Base-by-base conservation (phyloP, 1,284 basidiomycete genomes). In the Ustilago curta region DNA sequence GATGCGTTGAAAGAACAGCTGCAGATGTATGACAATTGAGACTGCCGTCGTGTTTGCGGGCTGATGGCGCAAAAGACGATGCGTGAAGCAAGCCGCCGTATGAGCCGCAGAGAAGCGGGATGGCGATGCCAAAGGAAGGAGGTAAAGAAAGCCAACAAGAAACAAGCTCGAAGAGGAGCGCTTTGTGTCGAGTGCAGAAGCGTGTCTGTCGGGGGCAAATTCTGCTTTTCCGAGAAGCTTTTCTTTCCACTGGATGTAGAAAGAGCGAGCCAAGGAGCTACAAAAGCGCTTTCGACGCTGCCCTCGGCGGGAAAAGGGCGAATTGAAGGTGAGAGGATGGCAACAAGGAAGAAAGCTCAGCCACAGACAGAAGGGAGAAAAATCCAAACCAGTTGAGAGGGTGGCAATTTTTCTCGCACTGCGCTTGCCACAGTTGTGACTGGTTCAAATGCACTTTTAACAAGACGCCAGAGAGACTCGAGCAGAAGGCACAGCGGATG, bases 211-310 rank as follows among this genome's bases (percentile, higher is more conserved):
- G 6, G 42, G 6, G 42, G 42, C 42, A 19, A 43, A 23, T 5
- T n/a, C n/a, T 25, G n/a, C 45, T 29, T 29, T 29, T 7, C 21
- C 44, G 44, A 25, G 25, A 18, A 27, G 44, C 44, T 29, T n/a
- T n/a, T 11, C 29, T 31, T 48, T 48, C 18, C n/a, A n/a, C 47
- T 29, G 45, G 6, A n/a, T 18, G 8, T 47, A 31, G 45, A 47
- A 47, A 31, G 45, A 31, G 25, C 43, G 25, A 45, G 16, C 23
- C n/a, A 31, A n/a, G 18, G n/a, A 19, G 23, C 27, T 8, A 32
- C 47, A 27, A 48, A 27, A 48, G 47, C 29, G 47, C 47, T 48
- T 29, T 27, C 47, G 18, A 48, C 47, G 47, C 47, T n/a, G 47
- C 8, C 47, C 47, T 48, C 12, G 29, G 23, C n/a, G 27, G 47